Percentiles rank a stretch among this genome's conserved stretches.
Evolutionary conservation across 2,329 filamentous ascomycete species (phyloP).

Genomic region (Hypoxylon sp.): DNA sequence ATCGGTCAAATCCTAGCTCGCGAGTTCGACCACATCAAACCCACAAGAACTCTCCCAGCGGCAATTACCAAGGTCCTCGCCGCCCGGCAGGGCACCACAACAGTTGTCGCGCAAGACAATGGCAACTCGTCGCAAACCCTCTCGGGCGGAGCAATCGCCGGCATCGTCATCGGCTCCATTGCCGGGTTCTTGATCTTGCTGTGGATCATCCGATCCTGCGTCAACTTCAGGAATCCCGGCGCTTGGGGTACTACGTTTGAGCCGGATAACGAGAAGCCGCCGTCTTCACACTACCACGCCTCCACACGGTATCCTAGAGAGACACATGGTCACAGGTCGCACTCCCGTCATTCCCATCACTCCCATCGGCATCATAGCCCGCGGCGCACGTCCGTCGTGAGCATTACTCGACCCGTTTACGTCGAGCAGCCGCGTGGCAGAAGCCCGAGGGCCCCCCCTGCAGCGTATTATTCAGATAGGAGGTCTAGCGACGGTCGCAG

Average conservation of each 20-base stretch:
- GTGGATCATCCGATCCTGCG: conserved; percentile 64
- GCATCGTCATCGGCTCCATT: conserved; percentile 66
- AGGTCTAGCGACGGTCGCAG: conserved; percentile 46
- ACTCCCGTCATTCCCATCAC: conserved; percentile 43
- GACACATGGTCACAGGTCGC: conserved; percentile 45
- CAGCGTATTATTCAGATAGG: conserved; percentile 47
- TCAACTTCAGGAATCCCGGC: conserved; percentile 55
- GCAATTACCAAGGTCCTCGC: conserved; percentile 45
- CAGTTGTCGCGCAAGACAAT: conserved; percentile 45
- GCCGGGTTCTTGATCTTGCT: conserved; percentile 62
- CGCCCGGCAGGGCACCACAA: conserved; percentile 49
- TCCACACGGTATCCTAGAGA: conserved; percentile 37
- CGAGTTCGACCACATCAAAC: conserved; percentile 35
- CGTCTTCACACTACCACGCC: conserved; percentile 26
- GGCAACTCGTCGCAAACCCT: conserved; percentile 51
- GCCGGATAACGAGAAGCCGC: conserved; percentile 48
- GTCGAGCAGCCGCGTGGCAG: conserved; percentile 39
- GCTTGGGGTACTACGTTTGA: conserved; percentile 51
- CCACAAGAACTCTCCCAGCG: conserved; percentile 48
- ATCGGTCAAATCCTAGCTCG: conserved; percentile 31
- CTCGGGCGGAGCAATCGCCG: conserved; percentile 65
- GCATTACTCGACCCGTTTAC: conserved; percentile 44
- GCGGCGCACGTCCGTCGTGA: conserved; percentile 44
- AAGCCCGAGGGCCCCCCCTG: conserved; percentile 48
- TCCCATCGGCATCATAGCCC: conserved; percentile 33